Conservation (phyloP, 768 basidiomycete genomes). For the Hericium erinaceus region DNA sequence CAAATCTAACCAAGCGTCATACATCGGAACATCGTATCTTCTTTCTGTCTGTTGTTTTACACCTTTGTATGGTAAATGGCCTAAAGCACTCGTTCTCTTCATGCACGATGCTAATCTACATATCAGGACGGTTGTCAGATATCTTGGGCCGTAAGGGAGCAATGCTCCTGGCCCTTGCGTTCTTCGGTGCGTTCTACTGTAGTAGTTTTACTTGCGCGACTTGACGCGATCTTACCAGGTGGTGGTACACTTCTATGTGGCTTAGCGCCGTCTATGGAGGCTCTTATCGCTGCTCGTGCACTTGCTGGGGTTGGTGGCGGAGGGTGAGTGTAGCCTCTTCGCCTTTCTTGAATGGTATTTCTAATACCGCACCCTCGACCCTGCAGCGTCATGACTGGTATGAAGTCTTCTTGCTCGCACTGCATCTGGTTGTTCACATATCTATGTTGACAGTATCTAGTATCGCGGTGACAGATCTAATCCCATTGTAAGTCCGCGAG, state of each 20-base stretch:
- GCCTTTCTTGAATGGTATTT: background rate
- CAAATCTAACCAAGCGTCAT: conserved; percentile 71
- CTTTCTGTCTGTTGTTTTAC: conserved; percentile 88
- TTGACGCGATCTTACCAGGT: conserved; percentile 30
- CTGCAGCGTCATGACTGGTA: conserved; percentile 77
- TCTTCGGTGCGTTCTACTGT: conserved; percentile 49
- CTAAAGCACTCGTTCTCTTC: background rate
- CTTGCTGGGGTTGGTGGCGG: conserved; percentile 91
- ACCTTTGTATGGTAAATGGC: conserved; percentile 65
- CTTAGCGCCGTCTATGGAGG: conserved; percentile 76
- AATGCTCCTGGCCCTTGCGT: conserved; percentile 71
- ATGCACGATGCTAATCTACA: conserved; percentile 14
- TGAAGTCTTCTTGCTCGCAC: conserved; percentile 14
- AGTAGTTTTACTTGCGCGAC: conserved; percentile 20
- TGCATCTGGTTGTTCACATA: conserved; percentile 10
- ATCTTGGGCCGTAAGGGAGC: conserved; percentile 81
- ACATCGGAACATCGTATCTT: conserved; percentile 84
- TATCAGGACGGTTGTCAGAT: conserved; percentile 69
- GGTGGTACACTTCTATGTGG: conserved; percentile 83
- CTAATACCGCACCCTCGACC: background rate
- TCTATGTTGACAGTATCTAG: conserved; percentile 51
- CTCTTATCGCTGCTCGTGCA: conserved; percentile 71
- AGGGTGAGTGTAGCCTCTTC: conserved; percentile 45
- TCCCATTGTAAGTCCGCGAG: conserved; percentile 59
- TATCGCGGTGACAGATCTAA: conserved; percentile 79